phyloP scores from a whole-genome alignment of 805 yeast genomes.

The Candida corydali region DNA sequence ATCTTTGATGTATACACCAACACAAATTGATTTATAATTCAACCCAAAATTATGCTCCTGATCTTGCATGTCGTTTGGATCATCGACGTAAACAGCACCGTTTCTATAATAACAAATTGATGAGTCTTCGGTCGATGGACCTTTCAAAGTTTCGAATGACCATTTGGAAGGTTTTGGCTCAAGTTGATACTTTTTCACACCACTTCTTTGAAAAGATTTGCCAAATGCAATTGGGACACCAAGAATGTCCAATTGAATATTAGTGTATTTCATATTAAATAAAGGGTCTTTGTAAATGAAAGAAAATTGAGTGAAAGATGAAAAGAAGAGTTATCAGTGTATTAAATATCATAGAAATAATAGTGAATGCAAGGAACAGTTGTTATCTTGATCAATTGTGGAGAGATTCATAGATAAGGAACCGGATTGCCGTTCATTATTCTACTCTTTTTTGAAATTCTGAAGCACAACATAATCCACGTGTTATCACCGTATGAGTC shows the following conservation, averaged over 20 bases:
- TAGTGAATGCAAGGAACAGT: too few species aligned
- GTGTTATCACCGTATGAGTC: too few species aligned
- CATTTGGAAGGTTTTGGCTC: constrained; percentile 1
- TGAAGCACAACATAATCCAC: too few species aligned
- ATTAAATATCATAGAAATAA: too few species aligned
- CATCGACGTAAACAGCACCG: background rate
- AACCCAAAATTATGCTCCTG: background rate
- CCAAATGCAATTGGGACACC: constrained; percentile 1
- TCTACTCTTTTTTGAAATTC: too few species aligned
- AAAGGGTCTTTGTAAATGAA: too few species aligned
- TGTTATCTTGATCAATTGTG: too few species aligned
- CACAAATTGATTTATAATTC: background rate
- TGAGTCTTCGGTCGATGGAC: background rate
- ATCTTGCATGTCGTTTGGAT: background rate
- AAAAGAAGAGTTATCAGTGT: too few species aligned
- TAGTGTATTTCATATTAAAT: constrained; percentile 1
- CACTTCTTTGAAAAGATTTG: background rate
- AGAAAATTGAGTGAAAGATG: too few species aligned
- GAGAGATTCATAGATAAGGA: too few species aligned
- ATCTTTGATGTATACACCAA: background rate
- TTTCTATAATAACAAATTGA: background rate
- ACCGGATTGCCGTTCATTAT: too few species aligned
- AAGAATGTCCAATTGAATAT: background rate
- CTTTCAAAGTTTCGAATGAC: constrained; percentile 3
- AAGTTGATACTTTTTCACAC: constrained; percentile 1